Evolutionary conservation across 2,329 filamentous ascomycete genomes (phyloP).

Genomic region (Monosporascus sp.): DNA sequence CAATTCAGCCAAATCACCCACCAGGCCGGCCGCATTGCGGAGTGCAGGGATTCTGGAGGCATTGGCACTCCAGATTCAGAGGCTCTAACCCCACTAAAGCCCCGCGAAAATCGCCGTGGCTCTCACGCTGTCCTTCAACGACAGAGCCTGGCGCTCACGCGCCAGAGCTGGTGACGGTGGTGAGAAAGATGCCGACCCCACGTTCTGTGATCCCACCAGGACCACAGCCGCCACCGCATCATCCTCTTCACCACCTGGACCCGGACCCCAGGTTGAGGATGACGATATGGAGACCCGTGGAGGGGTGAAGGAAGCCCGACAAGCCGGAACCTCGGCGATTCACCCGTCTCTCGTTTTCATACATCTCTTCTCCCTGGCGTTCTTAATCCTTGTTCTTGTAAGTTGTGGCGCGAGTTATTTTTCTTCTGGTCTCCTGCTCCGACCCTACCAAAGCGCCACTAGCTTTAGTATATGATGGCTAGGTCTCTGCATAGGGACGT

Average conservation of each 20-base stretch:
- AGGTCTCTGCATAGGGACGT: neutral
- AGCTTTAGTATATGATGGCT: neutral
- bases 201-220: neutral
- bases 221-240: neutral
- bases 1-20: conserved; percentile 5
- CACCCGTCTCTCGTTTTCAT: conserved; percentile 13
- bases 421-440: conserved; percentile 12
- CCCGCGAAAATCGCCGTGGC: conserved; percentile 28
- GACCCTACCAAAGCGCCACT: conserved; percentile 1
- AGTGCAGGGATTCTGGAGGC: conserved; percentile 5
- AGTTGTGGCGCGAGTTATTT: conserved; percentile 13
- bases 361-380: conserved; percentile 16
- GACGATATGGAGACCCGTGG: conserved; percentile 4
- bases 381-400: conserved; percentile 22
- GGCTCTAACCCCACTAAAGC: conserved; percentile 24
- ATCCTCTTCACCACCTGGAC: neutral
- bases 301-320: conserved; percentile 4
- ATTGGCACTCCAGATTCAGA: conserved; percentile 13
- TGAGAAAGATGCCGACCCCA: neutral
- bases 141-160: conserved; percentile 23
- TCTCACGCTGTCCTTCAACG: conserved; percentile 13
- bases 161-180: conserved; percentile 18
- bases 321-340: conserved; percentile 5
- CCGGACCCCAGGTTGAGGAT: conserved; percentile 3
- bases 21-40: conserved; percentile 4